Conservation (phyloP, 768 basidiomycete species). For the Daedalea quercina region DNA sequence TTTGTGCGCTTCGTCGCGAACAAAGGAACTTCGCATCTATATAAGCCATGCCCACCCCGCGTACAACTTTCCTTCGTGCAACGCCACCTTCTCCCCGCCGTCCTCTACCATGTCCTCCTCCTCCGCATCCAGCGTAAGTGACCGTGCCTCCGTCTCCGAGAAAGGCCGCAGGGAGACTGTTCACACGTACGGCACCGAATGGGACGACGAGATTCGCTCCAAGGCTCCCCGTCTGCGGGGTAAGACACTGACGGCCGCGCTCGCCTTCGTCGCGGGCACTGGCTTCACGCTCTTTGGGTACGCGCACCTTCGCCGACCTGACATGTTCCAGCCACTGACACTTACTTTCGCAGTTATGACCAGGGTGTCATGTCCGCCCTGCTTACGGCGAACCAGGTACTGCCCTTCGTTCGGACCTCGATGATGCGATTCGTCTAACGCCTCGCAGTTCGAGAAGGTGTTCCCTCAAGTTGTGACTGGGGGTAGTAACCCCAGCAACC, state of each 20-base stretch:
- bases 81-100: neutral
- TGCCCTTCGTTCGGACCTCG: neutral
- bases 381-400: slow-evolving; percentile 46
- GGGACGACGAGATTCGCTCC: slow-evolving; percentile 29
- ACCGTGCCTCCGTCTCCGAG: slow-evolving; percentile 3
- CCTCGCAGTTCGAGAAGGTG: slow-evolving; percentile 42
- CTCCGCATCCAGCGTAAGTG: slow-evolving; percentile 4
- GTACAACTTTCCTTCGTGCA: neutral
- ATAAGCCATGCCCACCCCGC: neutral
- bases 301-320: slow-evolving; percentile 9
- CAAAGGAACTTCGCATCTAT: neutral
- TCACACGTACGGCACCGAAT: slow-evolving; percentile 14
- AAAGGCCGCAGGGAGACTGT: slow-evolving; percentile 1
- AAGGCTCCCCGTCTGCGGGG: slow-evolving; percentile 34
- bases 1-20: neutral
- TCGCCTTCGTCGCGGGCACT: slow-evolving; percentile 52
- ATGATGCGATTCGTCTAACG: neutral
- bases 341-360: slow-evolving; percentile 41
- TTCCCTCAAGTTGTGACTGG: slow-evolving; percentile 49
- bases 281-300: slow-evolving; percentile 61
- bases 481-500: slow-evolving; percentile 29
- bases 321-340: neutral
- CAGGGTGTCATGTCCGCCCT: slow-evolving; percentile 70
- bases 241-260: slow-evolving; percentile 35
- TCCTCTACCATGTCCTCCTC: slow-evolving; percentile 8